A percentile compares a stretch with the other conserved stretches of the same genome.
Evolutionary conservation across 805 yeast genomes (phyloP).

Genomic region (Lachancea cidri): DNA sequence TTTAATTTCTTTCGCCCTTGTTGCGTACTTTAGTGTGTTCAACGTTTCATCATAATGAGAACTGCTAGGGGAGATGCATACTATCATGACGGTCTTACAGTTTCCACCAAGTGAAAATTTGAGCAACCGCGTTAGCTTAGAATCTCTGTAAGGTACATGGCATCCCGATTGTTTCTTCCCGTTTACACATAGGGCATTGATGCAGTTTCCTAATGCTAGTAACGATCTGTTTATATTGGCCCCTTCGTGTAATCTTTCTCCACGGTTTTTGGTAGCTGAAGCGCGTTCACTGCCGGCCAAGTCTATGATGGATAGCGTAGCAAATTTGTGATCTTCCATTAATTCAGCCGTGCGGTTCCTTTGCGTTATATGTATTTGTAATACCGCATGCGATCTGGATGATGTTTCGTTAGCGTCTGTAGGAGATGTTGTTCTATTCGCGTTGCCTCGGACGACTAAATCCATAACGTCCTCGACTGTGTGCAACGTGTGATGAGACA

Average conservation of each 20-base stretch:
- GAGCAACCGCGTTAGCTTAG: constrained; percentile 78
- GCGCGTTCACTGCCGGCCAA: constrained; percentile 96
- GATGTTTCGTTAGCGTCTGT: constrained; percentile 90
- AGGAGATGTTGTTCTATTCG: constrained; percentile 74
- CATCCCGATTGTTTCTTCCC: constrained; percentile 42
- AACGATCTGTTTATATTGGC: constrained; percentile 89
- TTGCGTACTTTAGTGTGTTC: constrained; percentile 86
- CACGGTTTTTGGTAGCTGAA: constrained; percentile 79
- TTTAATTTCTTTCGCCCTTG: constrained; percentile 85
- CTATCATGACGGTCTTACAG: constrained; percentile 94
- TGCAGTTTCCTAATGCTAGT: constrained; percentile 88
- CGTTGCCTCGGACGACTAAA: constrained; percentile 64
- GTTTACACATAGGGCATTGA: constrained; percentile 81
- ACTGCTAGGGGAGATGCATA: constrained; percentile 83
- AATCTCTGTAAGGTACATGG: constrained; percentile 89
- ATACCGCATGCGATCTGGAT: constrained; percentile 89
- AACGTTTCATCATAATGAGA: constrained; percentile 89
- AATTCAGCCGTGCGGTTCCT: constrained; percentile 51
- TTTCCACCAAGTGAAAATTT: constrained; percentile 91
- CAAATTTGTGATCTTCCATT: constrained; percentile 62
- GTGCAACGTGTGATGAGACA: constrained; percentile 56
- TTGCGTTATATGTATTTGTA: constrained; percentile 71
- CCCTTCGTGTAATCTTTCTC: constrained; percentile 78
- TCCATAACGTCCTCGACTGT: constrained; percentile 75
- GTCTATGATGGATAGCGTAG: constrained; percentile 83